Conservation (phyloP, 306 rosid genomes). For the Prosopis cineraria region DNA sequence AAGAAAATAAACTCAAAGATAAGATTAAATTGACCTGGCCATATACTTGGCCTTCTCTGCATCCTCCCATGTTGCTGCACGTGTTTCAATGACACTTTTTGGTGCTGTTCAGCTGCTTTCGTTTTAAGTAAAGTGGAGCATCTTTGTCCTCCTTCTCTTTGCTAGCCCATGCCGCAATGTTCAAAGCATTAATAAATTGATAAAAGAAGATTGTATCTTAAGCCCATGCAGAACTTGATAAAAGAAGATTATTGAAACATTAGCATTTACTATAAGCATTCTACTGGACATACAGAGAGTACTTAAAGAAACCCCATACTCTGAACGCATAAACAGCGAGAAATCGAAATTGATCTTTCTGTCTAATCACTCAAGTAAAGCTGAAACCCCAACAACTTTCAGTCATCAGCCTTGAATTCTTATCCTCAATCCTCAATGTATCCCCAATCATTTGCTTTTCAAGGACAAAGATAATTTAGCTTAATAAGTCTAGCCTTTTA, state of each 20-base stretch:
- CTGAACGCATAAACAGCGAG: not conserved
- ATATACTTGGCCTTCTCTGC: slow-evolving; percentile 87
- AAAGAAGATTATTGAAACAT: not conserved
- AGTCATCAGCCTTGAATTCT: no score
- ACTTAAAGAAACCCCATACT: not conserved
- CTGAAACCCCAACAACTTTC: no score
- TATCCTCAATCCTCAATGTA: no score
- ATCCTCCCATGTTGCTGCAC: slow-evolving; percentile 95
- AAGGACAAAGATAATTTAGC: not conserved
- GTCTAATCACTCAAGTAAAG: no score
- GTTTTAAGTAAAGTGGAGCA: slow-evolving; percentile 71
- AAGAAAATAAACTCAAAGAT: not conserved
- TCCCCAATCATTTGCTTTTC: not conserved
- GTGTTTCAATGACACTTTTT: slow-evolving; percentile 63
- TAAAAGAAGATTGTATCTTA: not conserved
- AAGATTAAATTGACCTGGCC: slow-evolving; percentile 64
- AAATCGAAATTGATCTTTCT: slow-evolving; percentile 2
- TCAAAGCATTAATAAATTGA: no score
- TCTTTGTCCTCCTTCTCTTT: slow-evolving; percentile 85
- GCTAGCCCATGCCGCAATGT: slow-evolving; percentile 99
- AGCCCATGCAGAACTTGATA: slow-evolving; percentile 7
- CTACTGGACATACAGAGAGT: slow-evolving; percentile 5
- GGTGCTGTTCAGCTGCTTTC: slow-evolving; percentile 46
- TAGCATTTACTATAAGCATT: slow-evolving; percentile 17
- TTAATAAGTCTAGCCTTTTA: not conserved